phyloP scores from a whole-genome alignment of 208 protist species.

The Blastocrithidia nonstop region DNA sequence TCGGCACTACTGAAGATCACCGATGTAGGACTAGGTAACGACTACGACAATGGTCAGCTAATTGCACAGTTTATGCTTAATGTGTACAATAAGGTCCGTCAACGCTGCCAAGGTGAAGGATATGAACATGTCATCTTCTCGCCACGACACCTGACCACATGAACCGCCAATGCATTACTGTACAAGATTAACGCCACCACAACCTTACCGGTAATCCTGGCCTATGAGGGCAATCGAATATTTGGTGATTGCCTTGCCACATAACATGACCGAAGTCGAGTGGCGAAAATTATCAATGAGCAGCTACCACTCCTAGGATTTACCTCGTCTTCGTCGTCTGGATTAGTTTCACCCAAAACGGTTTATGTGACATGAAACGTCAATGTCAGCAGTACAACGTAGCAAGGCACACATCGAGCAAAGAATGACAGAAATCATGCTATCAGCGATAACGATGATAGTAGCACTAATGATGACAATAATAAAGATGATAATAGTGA shows the following conservation, averaged over 20 bases:
- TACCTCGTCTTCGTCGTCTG: too few relatives aligned
- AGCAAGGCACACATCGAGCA: too few relatives aligned
- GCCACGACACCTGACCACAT: constrained; percentile 91
- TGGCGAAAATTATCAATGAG: constrained; percentile 61
- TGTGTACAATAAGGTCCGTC: constrained; percentile 86
- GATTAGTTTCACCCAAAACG: too few relatives aligned
- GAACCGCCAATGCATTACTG: constrained; percentile 80
- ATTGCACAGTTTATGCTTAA: constrained; percentile 88
- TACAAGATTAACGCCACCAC: constrained; percentile 86
- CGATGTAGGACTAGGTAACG: constrained; percentile 33
- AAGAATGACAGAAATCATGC: too few relatives aligned
- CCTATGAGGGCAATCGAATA: constrained; percentile 86
- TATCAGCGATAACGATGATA: too few relatives aligned
- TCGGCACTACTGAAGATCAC: constrained; percentile 40
- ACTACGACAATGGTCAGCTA: constrained; percentile 48
- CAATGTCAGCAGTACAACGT: too few relatives aligned
- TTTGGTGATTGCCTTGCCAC: constrained; percentile 89
- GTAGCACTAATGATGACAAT: too few relatives aligned
- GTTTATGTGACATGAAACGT: too few relatives aligned
- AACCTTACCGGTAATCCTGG: constrained; percentile 84
- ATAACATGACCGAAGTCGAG: constrained; percentile 45
- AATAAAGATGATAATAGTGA: constrained; percentile 7
- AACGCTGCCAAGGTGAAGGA: constrained; percentile 84
- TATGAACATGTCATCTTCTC: constrained; percentile 93
- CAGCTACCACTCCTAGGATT: constrained; percentile 76